These are phyloP conservation scores for Cephalotrichum gorgonifer DNA, from an alignment of 2,329 filamentous ascomycete species.

Conservation along the genomic window DNA sequence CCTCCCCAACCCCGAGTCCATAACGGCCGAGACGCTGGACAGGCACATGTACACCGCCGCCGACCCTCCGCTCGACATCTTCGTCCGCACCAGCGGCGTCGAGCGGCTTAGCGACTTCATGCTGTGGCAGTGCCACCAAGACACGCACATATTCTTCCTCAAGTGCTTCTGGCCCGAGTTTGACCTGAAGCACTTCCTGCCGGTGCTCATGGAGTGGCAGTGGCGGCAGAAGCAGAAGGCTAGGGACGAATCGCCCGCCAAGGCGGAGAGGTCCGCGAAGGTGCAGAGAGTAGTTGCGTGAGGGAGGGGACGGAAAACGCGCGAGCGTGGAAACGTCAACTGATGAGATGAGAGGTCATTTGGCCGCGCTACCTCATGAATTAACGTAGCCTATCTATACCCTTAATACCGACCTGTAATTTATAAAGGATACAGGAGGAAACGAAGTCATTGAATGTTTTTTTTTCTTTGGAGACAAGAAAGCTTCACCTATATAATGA, in stretches of 20 bases:
- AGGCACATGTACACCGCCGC: slow-evolving; percentile 81
- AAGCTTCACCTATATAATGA: too few species aligned
- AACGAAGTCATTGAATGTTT: too few species aligned
- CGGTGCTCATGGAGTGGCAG: slow-evolving; percentile 86
- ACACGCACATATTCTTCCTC: slow-evolving; percentile 86
- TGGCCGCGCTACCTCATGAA: not conserved
- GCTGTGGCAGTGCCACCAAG: slow-evolving; percentile 94
- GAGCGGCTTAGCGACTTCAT: slow-evolving; percentile 93
- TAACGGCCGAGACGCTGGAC: slow-evolving; percentile 72
- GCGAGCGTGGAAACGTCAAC: not conserved
- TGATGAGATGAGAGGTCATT: not conserved
- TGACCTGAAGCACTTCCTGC: slow-evolving; percentile 85
- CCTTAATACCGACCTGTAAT: not conserved
- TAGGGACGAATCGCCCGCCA: slow-evolving; percentile 34
- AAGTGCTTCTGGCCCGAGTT: slow-evolving; percentile 95
- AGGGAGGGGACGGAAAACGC: too few species aligned
- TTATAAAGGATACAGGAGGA: not conserved
- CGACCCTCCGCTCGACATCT: slow-evolving; percentile 79
- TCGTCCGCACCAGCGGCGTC: slow-evolving; percentile 88
- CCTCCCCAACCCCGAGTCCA: slow-evolving; percentile 69
- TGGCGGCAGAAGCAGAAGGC: slow-evolving; percentile 51
- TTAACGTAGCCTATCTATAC: slow-evolving; percentile 1
- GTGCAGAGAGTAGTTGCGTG: slow-evolving; percentile 4
- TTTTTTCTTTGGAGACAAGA: too few species aligned
- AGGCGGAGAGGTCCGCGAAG: slow-evolving; percentile 15